Percentiles rank a stretch among this genome's conserved stretches.
These are phyloP conservation scores for Serendipita sp. DNA, from an alignment of 768 basidiomycete genomes.

Conservation along the genomic window DNA sequence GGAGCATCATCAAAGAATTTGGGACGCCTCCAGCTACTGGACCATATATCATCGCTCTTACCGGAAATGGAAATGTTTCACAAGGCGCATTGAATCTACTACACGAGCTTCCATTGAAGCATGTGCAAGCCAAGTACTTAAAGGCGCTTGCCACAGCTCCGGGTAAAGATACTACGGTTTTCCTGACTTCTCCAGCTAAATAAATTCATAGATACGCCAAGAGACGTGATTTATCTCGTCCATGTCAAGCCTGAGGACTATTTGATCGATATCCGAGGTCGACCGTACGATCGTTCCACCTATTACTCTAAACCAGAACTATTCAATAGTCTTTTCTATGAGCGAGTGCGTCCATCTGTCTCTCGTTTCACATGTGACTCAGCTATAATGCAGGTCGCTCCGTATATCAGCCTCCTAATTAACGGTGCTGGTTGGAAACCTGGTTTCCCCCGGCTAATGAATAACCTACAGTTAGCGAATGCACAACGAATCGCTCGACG, in stretches of 20 bases:
- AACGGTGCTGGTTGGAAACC: conserved; percentile 80
- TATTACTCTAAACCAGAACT: conserved; percentile 60
- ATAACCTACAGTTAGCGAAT: conserved; percentile 39
- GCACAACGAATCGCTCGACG: conserved; percentile 35
- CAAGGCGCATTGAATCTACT: conserved; percentile 63
- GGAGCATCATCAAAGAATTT: conserved; percentile 34
- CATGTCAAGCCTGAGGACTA: conserved; percentile 60
- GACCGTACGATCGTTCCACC: conserved; percentile 40
- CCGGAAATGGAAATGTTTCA: conserved; percentile 73
- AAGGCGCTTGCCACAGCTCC: conserved; percentile 36
- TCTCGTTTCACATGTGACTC: neutral
- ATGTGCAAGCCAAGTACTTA: conserved; percentile 41
- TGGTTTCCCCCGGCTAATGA: conserved; percentile 65
- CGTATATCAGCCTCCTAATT: conserved; percentile 68
- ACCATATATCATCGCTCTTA: conserved; percentile 68
- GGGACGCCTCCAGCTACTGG: conserved; percentile 51
- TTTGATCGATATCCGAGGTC: conserved; percentile 34
- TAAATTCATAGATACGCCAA: conserved; percentile 26
- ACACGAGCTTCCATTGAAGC: conserved; percentile 48
- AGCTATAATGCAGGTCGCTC: conserved; percentile 45
- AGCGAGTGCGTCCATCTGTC: conserved; percentile 31
- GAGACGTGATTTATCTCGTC: conserved; percentile 36
- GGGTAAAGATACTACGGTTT: conserved; percentile 25
- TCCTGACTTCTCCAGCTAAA: conserved; percentile 5
- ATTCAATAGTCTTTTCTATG: conserved; percentile 53